phyloP scores from a whole-genome alignment of 768 basidiomycete species.

The Tulasnella sp. region DNA sequence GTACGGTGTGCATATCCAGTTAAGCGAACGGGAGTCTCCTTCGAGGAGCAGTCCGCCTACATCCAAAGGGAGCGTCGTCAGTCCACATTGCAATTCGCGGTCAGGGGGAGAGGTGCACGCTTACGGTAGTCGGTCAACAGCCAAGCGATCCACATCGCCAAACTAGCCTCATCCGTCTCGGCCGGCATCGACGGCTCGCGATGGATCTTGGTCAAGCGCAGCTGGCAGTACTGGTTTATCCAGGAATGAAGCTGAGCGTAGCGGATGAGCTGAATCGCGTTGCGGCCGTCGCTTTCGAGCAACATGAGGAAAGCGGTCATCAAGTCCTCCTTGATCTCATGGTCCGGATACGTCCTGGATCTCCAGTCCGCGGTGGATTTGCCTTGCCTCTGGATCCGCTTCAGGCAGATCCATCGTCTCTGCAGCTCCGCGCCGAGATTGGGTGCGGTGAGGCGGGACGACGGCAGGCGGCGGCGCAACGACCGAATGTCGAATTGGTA shows the following conservation, averaged over 20 bases:
- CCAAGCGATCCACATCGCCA: constrained; percentile 18
- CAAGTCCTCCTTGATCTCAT: constrained; percentile 5
- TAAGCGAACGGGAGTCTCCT: neutral
- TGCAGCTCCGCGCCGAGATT: constrained; percentile 18
- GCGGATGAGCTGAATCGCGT: constrained; percentile 21
- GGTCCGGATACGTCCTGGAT: neutral
- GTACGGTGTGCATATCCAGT: constrained; percentile 17
- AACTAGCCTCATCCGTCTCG: constrained; percentile 10
- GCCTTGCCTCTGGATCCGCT: neutral
- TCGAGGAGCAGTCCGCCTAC: constrained; percentile 4
- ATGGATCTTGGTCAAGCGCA: neutral
- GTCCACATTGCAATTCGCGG: neutral
- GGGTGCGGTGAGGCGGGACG: neutral
- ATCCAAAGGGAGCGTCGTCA: neutral
- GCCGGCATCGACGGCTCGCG: neutral
- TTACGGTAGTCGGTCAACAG: constrained; percentile 23
- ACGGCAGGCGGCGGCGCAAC: constrained; percentile 22
- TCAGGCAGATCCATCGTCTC: constrained; percentile 19
- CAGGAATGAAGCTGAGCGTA: neutral
- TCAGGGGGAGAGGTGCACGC: neutral
- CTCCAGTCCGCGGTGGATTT: neutral
- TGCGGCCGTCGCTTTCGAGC: constrained; percentile 26
- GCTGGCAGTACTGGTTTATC: neutral
- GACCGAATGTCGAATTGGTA: constrained; percentile 25
- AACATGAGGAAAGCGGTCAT: constrained; percentile 28